Base-by-base conservation (phyloP, 1,284 basidiomycete species). In the Laetiporus sulphureus region DNA sequence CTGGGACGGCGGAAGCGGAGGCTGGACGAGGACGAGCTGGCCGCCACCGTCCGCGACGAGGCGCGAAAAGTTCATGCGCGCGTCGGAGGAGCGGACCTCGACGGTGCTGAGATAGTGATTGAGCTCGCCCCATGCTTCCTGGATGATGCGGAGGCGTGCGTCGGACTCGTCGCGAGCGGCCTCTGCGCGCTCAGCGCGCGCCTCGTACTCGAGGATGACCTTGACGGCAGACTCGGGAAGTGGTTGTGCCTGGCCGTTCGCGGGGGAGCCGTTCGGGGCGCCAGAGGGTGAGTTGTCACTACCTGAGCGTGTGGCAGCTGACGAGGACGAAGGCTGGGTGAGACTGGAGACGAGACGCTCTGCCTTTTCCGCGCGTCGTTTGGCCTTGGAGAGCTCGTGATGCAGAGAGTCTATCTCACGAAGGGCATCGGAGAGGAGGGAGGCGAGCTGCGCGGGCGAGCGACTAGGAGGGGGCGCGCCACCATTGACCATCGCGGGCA, bases 161-260 rank as follows among this genome's bases (percentile, higher is more conserved):
- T 75, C 71, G 6, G 74, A 70, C 3, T 82, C 79, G 48, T 80
- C 79, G 38, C 75, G 66, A 4, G 69, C 71, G 20, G 61, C 54
- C 57, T 83, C 76, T 10, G 73, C 72, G 40, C 62, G 62, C 22
- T 68, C 63, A 11, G 68, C 62, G 40, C 72, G 73, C 24, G 66
- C 63, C 46, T 81, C 75, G 44, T 63, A 70, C 2, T 79, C 72
- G 34, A 55, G 52, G 60, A 62, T 64, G 51, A 57, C 54, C 41
- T 64, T 63, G 20, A 65, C 55, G 30, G 67, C 56, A 21, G 45
- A 40, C 19, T 63, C 56, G 41, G 63, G 53, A 45, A 59, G 41
- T 13, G 44, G 38, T 10, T 27, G 25, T 11, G 46, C 29, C 12
- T 30, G 36, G 32, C 15, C 38, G 24, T 46, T 18, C 16, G 49